Evolutionary conservation across 2,329 filamentous ascomycete genomes (phyloP).

Genomic region (Trichoderma atrobrunneum): DNA sequence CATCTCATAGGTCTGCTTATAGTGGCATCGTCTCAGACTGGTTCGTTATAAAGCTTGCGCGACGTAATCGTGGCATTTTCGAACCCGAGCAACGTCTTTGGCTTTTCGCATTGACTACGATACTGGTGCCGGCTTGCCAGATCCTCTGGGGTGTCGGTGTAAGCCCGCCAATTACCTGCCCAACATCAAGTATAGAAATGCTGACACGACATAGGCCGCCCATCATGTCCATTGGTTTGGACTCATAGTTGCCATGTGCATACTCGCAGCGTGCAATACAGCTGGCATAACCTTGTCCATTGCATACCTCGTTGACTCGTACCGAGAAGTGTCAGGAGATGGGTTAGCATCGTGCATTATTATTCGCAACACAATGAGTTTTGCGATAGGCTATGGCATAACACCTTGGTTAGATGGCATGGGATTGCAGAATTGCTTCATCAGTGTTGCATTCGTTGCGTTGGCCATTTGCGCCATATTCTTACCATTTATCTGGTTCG

Average conservation of each 20-base stretch:
- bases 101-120: constrained; percentile 34
- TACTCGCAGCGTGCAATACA: constrained; percentile 34
- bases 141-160: constrained; percentile 37
- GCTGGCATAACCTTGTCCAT: constrained; percentile 38
- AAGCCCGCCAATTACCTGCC: neutral
- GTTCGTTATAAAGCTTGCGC: constrained; percentile 37
- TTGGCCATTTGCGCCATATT: constrained; percentile 40
- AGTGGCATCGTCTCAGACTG: constrained; percentile 30
- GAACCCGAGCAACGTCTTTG: constrained; percentile 44
- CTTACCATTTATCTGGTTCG: constrained; percentile 48
- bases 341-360: constrained; percentile 40
- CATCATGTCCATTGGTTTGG: constrained; percentile 42
- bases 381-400: constrained; percentile 39
- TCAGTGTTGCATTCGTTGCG: constrained; percentile 41
- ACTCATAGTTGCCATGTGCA: constrained; percentile 40
- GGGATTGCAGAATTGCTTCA: constrained; percentile 43
- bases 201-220: constrained; percentile 26
- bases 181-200: neutral
- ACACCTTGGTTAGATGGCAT: constrained; percentile 43
- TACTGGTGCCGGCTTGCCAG: constrained; percentile 30
- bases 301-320: constrained; percentile 42
- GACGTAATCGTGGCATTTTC: constrained; percentile 40
- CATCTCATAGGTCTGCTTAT: constrained; percentile 18
- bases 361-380: constrained; percentile 39
- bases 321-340: constrained; percentile 40